Conservation (phyloP, 2,329 filamentous ascomycete species). For the Scedosporium dehoogii region DNA sequence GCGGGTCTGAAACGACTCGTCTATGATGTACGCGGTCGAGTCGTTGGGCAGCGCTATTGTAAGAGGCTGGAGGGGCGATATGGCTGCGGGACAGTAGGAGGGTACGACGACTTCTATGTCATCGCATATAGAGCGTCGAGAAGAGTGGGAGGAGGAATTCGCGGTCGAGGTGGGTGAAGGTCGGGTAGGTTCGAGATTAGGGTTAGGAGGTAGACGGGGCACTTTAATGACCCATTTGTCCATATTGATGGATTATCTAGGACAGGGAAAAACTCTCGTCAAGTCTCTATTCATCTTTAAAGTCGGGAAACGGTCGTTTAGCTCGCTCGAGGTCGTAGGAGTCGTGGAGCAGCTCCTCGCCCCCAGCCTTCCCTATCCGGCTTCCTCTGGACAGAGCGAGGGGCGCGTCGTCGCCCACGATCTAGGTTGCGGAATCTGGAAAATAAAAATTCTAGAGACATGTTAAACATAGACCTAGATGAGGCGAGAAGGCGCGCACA, state of each 20-base stretch:
- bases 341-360: not conserved
- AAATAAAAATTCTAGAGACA: not conserved
- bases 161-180: not conserved
- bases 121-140: not conserved
- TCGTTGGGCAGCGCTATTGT: conserved; percentile 35
- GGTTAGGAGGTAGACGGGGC: not conserved
- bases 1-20: conserved; percentile 36
- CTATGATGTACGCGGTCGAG: conserved; percentile 46
- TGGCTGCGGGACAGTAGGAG: not conserved
- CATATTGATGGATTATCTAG: not conserved
- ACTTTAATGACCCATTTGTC: conserved; percentile 2
- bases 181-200: not conserved
- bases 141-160: not conserved
- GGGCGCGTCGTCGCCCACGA: not conserved
- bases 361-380: not conserved
- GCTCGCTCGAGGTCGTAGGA: not conserved
- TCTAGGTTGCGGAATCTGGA: not conserved
- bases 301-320: too few relatives aligned
- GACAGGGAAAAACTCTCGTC: too few relatives aligned
- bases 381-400: not conserved
- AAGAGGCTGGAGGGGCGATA: not conserved
- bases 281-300: too few relatives aligned
- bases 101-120: not conserved
- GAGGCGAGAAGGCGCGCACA: not conserved
- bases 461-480: not conserved